Evolutionary conservation across 441 rosid genomes (phyloP), one percentile per base, ranked within the genome.

Genomic region (Iberis amara): DNA sequence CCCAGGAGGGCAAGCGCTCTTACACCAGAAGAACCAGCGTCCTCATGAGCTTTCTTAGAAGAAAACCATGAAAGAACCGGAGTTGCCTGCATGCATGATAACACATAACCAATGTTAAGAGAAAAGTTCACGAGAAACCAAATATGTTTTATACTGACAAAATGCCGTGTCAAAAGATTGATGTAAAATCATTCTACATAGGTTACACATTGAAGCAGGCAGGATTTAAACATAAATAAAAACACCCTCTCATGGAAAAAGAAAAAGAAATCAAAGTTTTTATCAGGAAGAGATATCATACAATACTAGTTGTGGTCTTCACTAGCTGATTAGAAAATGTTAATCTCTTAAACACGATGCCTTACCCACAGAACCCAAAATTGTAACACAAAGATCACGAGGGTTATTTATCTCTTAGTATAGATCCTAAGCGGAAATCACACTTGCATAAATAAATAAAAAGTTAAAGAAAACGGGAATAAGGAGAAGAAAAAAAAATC

Each of bases 1-100:
- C 98, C 98, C 58, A 94, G 52, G 8, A 85, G 74, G 5, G 92
- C 95, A 44, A 87, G 66, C 36, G 86, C 77, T 63, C 80, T 86
- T 30, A 48, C 55, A 18, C 83, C 74, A 21, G 77, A 38, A 59
- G 82, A 76, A 32, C 79, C 82, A 62, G 76, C 74, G 44, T 81
- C 83, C 39, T 74, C 86, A 44, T 75, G 75, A 68, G 64, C 65
- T 74, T 82, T 83, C 80, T 77, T 85, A 9, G 94, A 79, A 53
- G 78, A 31, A 59, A 85, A 64, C 62, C 70, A 71, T 4, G 85
- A 75, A 32, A 78, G 61, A 11, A 69, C 63, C 5, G 92, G 83
- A 75, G 82, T 48, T 4, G 72, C 82, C 99, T 94, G 80, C 59
- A 62, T 94, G 80, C 59, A 62, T 14, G 45, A 49, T 4, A 47